A percentile compares a stretch with the other conserved stretches of the same genome.
Evolutionary conservation across 2,329 filamentous ascomycete genomes (phyloP).

Genomic region (Venturia effusa): DNA sequence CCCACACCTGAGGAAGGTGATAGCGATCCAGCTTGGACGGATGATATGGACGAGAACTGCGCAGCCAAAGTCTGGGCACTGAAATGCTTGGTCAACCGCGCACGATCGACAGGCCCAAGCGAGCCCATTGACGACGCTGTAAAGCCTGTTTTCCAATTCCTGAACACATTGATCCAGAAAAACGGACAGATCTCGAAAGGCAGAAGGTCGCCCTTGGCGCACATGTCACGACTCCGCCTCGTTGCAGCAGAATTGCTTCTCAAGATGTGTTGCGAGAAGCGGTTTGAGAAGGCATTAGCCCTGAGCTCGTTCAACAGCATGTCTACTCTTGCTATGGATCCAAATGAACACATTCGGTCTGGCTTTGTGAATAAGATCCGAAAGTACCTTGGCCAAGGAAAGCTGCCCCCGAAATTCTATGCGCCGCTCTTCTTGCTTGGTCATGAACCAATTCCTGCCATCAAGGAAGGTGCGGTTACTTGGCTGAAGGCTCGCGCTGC

Average conservation of each 20-base stretch:
- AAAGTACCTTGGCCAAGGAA: slow-evolving; percentile 71
- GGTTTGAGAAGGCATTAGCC: slow-evolving; percentile 64
- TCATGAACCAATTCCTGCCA: slow-evolving; percentile 68
- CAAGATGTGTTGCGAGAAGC: slow-evolving; percentile 70
- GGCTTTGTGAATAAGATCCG: slow-evolving; percentile 78
- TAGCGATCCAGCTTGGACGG: slow-evolving; percentile 28
- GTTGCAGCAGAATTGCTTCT: slow-evolving; percentile 67
- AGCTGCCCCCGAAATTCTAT: slow-evolving; percentile 68
- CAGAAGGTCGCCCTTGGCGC: slow-evolving; percentile 58
- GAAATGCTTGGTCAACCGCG: slow-evolving; percentile 74
- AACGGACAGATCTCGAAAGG: slow-evolving; percentile 73
- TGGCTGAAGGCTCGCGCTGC: slow-evolving; percentile 75
- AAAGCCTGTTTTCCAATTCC: slow-evolving; percentile 62
- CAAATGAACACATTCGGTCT: slow-evolving; percentile 59
- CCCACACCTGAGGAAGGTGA: slow-evolving; percentile 42
- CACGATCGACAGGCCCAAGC: slow-evolving; percentile 52
- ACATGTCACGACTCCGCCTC: slow-evolving; percentile 72
- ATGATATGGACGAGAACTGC: slow-evolving; percentile 66
- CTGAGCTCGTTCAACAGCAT: slow-evolving; percentile 70
- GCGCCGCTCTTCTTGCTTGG: slow-evolving; percentile 82
- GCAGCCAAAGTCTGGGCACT: slow-evolving; percentile 75
- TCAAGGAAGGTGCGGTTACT: slow-evolving; percentile 67
- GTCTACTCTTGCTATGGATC: slow-evolving; percentile 71
- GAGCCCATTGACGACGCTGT: slow-evolving; percentile 40
- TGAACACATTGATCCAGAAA: slow-evolving; percentile 64